Conservation (phyloP, 1,284 basidiomycete species). For the Naganishia cerealis region DNA sequence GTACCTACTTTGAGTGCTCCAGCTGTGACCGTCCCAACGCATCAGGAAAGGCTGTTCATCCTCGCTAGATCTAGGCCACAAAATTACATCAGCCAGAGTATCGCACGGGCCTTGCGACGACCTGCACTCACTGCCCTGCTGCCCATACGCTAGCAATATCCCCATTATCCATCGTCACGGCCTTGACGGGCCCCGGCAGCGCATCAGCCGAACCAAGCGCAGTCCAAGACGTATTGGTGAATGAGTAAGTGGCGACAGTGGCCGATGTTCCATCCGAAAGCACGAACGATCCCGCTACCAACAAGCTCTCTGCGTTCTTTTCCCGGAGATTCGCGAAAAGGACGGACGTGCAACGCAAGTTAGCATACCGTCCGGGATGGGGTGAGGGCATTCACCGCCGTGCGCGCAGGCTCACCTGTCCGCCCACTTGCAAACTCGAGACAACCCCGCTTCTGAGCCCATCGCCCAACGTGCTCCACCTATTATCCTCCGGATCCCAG, state of each 20-base stretch:
- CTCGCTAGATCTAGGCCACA: conserved; percentile 58
- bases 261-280: conserved; percentile 60
- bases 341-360: neutral
- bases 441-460: conserved; percentile 77
- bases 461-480: conserved; percentile 78
- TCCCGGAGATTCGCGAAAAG: conserved; percentile 10
- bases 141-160: conserved; percentile 84
- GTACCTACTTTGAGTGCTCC: conserved; percentile 66
- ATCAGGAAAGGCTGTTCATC: conserved; percentile 69
- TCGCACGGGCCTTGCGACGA: conserved; percentile 1
- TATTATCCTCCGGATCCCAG: conserved; percentile 66
- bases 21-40: conserved; percentile 76
- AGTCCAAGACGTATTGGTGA: conserved; percentile 72
- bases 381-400: too few species aligned
- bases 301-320: conserved; percentile 62
- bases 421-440: conserved; percentile 74
- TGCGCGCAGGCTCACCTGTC: conserved; percentile 9
- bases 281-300: conserved; percentile 73
- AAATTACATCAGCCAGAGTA: conserved; percentile 17
- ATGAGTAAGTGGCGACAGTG: conserved; percentile 70
- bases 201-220: conserved; percentile 62
- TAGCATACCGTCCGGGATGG: conserved; percentile 44
- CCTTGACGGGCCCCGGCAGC: conserved; percentile 85
- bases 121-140: conserved; percentile 68
- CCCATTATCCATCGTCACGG: conserved; percentile 77